Evolutionary conservation across 768 basidiomycete genomes (phyloP), one percentile per base, ranked within the genome.

Genomic region (Lentinula lateritia): DNA sequence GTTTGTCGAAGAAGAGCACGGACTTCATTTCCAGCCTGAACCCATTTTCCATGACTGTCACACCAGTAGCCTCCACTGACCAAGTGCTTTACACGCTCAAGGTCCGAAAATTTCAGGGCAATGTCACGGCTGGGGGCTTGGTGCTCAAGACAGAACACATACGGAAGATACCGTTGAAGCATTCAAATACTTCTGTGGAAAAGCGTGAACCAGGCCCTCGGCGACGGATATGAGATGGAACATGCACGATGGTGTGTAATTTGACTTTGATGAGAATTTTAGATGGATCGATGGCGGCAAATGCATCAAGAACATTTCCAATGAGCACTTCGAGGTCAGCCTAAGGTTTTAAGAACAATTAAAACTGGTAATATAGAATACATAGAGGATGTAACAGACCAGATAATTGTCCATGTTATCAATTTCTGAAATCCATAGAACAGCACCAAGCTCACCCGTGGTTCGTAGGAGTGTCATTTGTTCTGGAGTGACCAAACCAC

Each of bases 361-460:
- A n/a, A n/a, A n/a, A n/a, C n/a, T n/a, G n/a, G n/a, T 34, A 4
- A 12, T 34, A 57, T 56, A n/a, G n/a, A n/a, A n/a, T n/a, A n/a
- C n/a, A n/a, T n/a, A n/a, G n/a, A n/a, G n/a, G n/a, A n/a, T n/a
- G n/a, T n/a, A n/a, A n/a, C n/a, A n/a, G n/a, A n/a, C n/a, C n/a
- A n/a, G n/a, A n/a, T n/a, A n/a, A n/a, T n/a, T n/a, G n/a, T 75
- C 68, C n/a, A 68, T 66, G 50, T 80, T 63, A 0, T 61, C 50
- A 20, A 82, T 81, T 61, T 73, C 70, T 0, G 71, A 71, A 9
- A 77, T 64, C 81, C 81, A 83, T 0, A 82, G 65, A 0, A 80
- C 66, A 0, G 77, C 73, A 0, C 69, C 50, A 0, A 81, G 70
- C 8, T 71, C 67, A 0, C 76, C 76, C 12, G 75, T 65, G 0